Evolutionary conservation across 805 yeast genomes (phyloP).

Genomic region (Ogataea philodendri): DNA sequence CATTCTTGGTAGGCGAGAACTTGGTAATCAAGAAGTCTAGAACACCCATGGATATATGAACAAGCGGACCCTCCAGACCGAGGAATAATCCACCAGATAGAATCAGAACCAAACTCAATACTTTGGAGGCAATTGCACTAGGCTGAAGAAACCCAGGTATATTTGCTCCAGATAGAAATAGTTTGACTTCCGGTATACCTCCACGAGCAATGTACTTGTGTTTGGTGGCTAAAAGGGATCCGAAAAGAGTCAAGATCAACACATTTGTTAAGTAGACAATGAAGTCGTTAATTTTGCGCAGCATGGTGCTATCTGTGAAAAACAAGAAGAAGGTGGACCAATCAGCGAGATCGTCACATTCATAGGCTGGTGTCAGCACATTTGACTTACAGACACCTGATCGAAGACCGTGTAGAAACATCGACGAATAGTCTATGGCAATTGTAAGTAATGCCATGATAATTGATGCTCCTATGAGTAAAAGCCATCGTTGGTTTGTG

Average conservation of each 20-base stretch:
- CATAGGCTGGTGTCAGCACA: constrained; percentile 26
- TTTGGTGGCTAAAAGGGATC: constrained; percentile 33
- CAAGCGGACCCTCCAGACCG: constrained; percentile 86
- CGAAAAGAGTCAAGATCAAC: constrained; percentile 37
- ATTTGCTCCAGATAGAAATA: constrained; percentile 64
- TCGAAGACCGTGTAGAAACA: constrained; percentile 50
- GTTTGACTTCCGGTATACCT: constrained; percentile 74
- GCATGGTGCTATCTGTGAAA: constrained; percentile 26
- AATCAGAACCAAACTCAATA: constrained; percentile 57
- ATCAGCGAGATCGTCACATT: constrained; percentile 34
- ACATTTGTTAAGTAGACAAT: constrained; percentile 39
- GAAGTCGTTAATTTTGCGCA: constrained; percentile 30
- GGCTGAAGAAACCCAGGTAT: constrained; percentile 51
- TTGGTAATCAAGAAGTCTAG: constrained; percentile 38
- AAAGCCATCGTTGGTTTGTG: constrained; percentile 44
- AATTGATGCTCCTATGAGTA: constrained; percentile 44
- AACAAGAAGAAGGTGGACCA: constrained; percentile 36
- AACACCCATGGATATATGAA: constrained; percentile 70
- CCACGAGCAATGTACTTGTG: constrained; percentile 46
- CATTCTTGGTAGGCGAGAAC: constrained; percentile 36
- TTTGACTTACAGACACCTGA: constrained; percentile 48
- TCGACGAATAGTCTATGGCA: constrained; percentile 47
- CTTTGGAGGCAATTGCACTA: constrained; percentile 52
- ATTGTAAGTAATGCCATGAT: constrained; percentile 49
- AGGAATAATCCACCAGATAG: constrained; percentile 79